A percentile compares a stretch with the other conserved stretches of the same genome.
These are phyloP conservation scores for Adansonia madagascariensis DNA, from an alignment of 441 rosid species.

Conservation along the genomic window DNA sequence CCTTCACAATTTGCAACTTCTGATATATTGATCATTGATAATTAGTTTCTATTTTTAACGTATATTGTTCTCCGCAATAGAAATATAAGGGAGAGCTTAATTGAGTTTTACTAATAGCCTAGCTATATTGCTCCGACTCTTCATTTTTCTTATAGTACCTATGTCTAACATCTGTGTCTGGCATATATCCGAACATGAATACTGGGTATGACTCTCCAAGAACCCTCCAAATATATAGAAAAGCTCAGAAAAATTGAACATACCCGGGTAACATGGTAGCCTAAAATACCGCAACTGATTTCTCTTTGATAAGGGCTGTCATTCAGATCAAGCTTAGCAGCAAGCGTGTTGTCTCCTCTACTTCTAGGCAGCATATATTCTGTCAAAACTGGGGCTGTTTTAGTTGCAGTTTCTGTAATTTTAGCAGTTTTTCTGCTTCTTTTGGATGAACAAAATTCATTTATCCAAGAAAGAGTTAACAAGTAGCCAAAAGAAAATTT, in stretches of 20 bases:
- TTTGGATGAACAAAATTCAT: no score
- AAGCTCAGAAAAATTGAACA: no score
- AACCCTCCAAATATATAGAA: no score
- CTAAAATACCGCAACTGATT: not conserved
- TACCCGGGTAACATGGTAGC: not conserved
- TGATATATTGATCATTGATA: not conserved
- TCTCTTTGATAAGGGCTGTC: not conserved
- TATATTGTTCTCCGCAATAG: not conserved
- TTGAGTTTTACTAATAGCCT: not conserved
- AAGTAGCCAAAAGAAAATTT: not conserved
- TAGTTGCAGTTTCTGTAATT: no score
- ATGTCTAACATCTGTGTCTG: no score
- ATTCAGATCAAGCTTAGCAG: not conserved
- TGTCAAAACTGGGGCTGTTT: not conserved
- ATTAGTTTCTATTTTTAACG: not conserved
- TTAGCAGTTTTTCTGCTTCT: no score
- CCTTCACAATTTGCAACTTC: not conserved
- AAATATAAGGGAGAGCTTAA: not conserved
- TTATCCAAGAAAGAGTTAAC: not conserved
- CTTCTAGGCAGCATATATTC: not conserved
- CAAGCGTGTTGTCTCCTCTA: not conserved
- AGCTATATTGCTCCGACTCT: not conserved
- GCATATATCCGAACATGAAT: no score
- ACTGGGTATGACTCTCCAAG: no score
- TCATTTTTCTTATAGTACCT: no score